These are phyloP conservation scores for Pleurotus pulmonarius DNA, from an alignment of 768 basidiomycete species.

Conservation along the genomic window DNA sequence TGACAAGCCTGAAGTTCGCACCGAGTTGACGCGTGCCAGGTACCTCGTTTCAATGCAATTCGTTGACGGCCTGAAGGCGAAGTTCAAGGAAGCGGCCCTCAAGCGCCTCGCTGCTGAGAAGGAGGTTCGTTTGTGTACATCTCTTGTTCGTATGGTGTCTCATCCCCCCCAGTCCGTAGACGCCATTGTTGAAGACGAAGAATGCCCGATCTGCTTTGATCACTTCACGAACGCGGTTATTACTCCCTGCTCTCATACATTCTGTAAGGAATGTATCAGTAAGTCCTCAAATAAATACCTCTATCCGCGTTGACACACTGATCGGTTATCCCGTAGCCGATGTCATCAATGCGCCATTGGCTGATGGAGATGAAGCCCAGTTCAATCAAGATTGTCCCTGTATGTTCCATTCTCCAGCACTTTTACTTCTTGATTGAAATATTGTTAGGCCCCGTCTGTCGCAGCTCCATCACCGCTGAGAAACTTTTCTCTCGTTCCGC, in stretches of 20 bases:
- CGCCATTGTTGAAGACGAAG: conserved; percentile 47
- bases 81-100: conserved; percentile 37
- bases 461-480: conserved; percentile 39
- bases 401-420: conserved; percentile 21
- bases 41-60: conserved; percentile 42
- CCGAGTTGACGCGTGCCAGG: conserved; percentile 44
- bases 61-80: conserved; percentile 44
- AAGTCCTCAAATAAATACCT: conserved; percentile 14
- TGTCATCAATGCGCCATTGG: conserved; percentile 36
- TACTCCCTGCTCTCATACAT: conserved; percentile 58
- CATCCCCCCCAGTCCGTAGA: conserved; percentile 34
- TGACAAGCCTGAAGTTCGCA: conserved; percentile 23
- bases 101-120: conserved; percentile 51
- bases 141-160: neutral
- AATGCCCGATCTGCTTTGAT: conserved; percentile 71
- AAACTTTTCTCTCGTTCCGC: conserved; percentile 52
- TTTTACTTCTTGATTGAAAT: conserved; percentile 1
- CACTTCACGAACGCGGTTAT: conserved; percentile 47
- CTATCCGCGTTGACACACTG: neutral
- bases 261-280: conserved; percentile 61
- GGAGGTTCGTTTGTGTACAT: conserved; percentile 29
- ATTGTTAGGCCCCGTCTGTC: conserved; percentile 56
- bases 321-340: conserved; percentile 23
- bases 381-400: conserved; percentile 50
- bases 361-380: conserved; percentile 32